These are phyloP conservation scores for Lodderomyces margitis DNA, from an alignment of 1,139 yeast species.

Conservation along the genomic window DNA sequence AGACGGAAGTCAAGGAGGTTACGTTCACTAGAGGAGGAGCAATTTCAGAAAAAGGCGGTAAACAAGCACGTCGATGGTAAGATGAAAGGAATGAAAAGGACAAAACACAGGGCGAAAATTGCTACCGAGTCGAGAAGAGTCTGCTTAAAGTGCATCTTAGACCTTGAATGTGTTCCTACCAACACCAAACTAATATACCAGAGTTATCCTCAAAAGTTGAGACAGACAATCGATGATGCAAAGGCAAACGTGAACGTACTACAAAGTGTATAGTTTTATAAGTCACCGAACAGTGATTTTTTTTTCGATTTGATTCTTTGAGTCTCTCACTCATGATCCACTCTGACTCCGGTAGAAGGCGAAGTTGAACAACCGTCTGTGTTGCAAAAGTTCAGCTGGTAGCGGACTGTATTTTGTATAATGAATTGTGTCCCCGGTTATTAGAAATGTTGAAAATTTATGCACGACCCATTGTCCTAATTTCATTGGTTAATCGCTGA, in stretches of 20 bases:
- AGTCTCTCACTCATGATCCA: too few relatives aligned
- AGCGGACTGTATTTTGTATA: too few relatives aligned
- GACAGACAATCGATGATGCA: slow-evolving; percentile 17
- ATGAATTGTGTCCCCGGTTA: not conserved
- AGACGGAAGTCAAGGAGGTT: slow-evolving; percentile 12
- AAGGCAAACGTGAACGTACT: slow-evolving; percentile 6
- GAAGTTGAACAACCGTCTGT: too few relatives aligned
- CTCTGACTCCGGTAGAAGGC: too few relatives aligned
- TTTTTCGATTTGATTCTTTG: not conserved
- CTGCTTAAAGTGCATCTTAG: slow-evolving; percentile 21
- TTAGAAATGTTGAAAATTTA: too few relatives aligned
- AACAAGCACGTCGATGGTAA: not conserved
- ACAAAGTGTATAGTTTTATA: not conserved
- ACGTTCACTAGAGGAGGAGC: slow-evolving; percentile 3
- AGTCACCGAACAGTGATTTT: not conserved
- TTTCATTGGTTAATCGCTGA: too few relatives aligned
- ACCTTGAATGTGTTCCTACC: slow-evolving; percentile 16
- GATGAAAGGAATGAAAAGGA: slow-evolving; percentile 3
- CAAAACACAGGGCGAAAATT: not conserved
- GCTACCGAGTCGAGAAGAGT: slow-evolving; percentile 11
- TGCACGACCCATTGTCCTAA: too few relatives aligned
- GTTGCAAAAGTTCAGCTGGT: not conserved
- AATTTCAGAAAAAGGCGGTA: not conserved
- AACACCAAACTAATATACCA: slow-evolving; percentile 24
- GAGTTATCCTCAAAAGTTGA: slow-evolving; percentile 20